Evolutionary conservation across 2,329 filamentous ascomycete species (phyloP).

Genomic region (Emericellopsis atlantica): DNA sequence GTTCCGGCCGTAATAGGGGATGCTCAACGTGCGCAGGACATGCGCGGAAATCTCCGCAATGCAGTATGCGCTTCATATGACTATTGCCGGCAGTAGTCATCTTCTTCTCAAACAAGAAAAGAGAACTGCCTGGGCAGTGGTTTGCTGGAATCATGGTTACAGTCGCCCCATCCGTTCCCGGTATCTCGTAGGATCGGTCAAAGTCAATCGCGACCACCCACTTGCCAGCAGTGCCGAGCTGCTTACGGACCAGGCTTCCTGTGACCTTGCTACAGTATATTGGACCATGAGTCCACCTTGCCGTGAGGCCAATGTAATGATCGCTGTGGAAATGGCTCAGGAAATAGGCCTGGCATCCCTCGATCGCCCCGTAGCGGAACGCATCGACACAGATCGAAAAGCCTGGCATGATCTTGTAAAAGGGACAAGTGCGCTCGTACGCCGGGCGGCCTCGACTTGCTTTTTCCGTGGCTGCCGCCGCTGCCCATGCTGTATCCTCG

Average conservation of each 20-base stretch:
- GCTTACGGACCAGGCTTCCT: slow-evolving; percentile 74
- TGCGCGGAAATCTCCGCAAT: slow-evolving; percentile 92
- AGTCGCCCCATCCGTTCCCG: slow-evolving; percentile 66
- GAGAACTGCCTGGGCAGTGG: slow-evolving; percentile 87
- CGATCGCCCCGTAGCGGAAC: slow-evolving; percentile 85
- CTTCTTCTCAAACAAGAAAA: slow-evolving; percentile 83
- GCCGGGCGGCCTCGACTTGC: slow-evolving; percentile 73
- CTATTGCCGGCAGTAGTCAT: slow-evolving; percentile 46
- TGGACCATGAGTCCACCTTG: slow-evolving; percentile 81
- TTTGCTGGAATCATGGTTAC: slow-evolving; percentile 96
- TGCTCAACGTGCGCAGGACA: slow-evolving; percentile 76
- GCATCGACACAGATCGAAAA: slow-evolving; percentile 92
- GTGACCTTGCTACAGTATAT: slow-evolving; percentile 96
- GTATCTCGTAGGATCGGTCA: slow-evolving; percentile 66
- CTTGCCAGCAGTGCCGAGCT: slow-evolving; percentile 73
- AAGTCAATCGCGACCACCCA: slow-evolving; percentile 82
- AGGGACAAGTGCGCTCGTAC: slow-evolving; percentile 84
- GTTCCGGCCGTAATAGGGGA: slow-evolving; percentile 65
- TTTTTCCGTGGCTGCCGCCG: slow-evolving; percentile 67
- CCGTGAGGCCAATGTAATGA: slow-evolving; percentile 85
- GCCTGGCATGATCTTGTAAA: slow-evolving; percentile 95
- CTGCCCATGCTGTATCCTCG: slow-evolving; percentile 82
- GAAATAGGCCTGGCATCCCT: slow-evolving; percentile 90
- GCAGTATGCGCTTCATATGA: slow-evolving; percentile 67
- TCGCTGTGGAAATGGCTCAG: slow-evolving; percentile 97